Evolutionary conservation across 2,329 filamentous ascomycete genomes (phyloP).

Genomic region (Xylaria sp.): DNA sequence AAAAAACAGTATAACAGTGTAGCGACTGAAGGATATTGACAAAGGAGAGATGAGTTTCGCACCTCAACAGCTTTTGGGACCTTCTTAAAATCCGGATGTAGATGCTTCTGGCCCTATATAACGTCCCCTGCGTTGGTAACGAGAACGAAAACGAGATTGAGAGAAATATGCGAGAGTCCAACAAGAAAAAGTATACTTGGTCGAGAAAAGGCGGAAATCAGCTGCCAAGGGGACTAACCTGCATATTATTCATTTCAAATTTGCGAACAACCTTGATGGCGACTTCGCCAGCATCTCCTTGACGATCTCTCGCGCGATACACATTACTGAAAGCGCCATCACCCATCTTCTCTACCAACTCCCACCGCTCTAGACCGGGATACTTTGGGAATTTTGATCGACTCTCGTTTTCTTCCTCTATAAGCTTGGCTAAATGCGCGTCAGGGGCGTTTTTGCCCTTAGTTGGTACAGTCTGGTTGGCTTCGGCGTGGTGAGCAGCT

Average conservation of each 20-base stretch:
- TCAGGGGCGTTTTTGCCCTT: constrained; percentile 58
- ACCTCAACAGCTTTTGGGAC: constrained; percentile 97
- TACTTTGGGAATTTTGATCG: constrained; percentile 86
- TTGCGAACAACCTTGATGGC: constrained; percentile 99
- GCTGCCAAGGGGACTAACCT: constrained; percentile 72
- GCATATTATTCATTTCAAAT: constrained; percentile 97
- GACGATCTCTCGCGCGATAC: constrained; percentile 81
- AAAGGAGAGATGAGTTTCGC: constrained; percentile 60
- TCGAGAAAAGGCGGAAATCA: constrained; percentile 38
- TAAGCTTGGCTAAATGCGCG: constrained; percentile 79
- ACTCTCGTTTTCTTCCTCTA: constrained; percentile 89
- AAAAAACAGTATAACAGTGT: background rate
- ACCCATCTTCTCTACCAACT: constrained; percentile 94
- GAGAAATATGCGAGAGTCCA: constrained; percentile 37
- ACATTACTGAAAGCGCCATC: constrained; percentile 99
- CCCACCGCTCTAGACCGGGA: constrained; percentile 84
- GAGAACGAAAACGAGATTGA: constrained; percentile 36
- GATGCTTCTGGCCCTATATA: constrained; percentile 82
- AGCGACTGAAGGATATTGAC: constrained; percentile 32
- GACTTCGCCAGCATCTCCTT: constrained; percentile 76
- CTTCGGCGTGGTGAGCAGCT: constrained; percentile 66
- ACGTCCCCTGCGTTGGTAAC: constrained; percentile 60
- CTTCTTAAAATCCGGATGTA: constrained; percentile 97
- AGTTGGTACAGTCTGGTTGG: constrained; percentile 59
- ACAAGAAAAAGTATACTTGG: constrained; percentile 40